Evolutionary conservation across 2,329 filamentous ascomycete species (phyloP), one percentile per base, ranked within the genome.

Genomic region (Kalaharituber pfeilii): DNA sequence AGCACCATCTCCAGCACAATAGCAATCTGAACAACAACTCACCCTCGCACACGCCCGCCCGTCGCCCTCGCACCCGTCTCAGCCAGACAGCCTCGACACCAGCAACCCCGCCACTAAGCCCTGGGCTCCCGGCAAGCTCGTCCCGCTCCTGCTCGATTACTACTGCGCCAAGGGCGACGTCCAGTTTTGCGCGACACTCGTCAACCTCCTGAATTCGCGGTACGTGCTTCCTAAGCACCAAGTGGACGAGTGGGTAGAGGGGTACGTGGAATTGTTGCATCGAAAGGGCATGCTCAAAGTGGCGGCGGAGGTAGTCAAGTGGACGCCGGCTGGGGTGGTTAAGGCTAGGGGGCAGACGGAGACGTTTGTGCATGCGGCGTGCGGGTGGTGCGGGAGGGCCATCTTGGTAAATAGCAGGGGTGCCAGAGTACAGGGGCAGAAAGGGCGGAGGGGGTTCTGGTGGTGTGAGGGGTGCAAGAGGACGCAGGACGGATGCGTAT

Each of bases 401-500:
- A 59, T 56, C 39, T 56, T 52, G 5, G 55, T 61, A 11, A 59
- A 53, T n/a, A 57, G 24, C 24, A 13, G 57, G 9, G 59, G 57
- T 15, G 33, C 13, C 15, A 18, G 33, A 39, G 2, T n/a, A n/a
- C n/a, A n/a, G 2, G 20, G 33, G 33, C 13, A 18, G 33, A 39
- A 18, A 39, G 5, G 33, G 7, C 2, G 33, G 33, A 5, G 33
- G 33, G 33, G 33, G 33, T 39, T 15, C 28, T 54, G 60, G 45
- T 61, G 56, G 15, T 62, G 59, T 25, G 58, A 61, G n/a, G 57
- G 59, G 20, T 61, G 60, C 47, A 51, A 52, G 36, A 49, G 51
- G 24, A 52, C 60, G 51, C 54, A 59, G 39, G 60, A 62, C 30
- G 61, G 61, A 30, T n/a, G n/a, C n/a, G n/a, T n/a, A n/a, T n/a